These are phyloP conservation scores for Leishmania arabica DNA, from an alignment of 208 protist species.

Conservation along the genomic window DNA sequence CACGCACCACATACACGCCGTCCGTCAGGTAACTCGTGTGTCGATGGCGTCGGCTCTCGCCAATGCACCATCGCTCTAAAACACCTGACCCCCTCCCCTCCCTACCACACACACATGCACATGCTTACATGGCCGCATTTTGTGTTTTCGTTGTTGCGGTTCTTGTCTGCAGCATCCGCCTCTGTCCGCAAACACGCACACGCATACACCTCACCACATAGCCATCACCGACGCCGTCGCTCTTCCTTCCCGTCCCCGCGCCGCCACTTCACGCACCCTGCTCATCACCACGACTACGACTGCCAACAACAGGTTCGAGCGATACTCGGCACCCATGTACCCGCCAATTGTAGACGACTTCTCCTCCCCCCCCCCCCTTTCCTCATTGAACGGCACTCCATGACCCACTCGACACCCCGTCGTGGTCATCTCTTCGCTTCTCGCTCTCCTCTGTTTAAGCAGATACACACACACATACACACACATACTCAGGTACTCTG, in stretches of 20 bases:
- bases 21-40: not conserved
- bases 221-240: too few relatives aligned
- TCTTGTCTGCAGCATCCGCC: too few relatives aligned
- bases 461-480: not conserved
- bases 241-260: too few relatives aligned
- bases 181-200: too few relatives aligned
- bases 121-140: too few relatives aligned
- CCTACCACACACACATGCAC: too few relatives aligned
- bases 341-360: too few relatives aligned
- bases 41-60: not conserved
- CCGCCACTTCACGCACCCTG: not conserved
- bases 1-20: not conserved
- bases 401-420: too few relatives aligned
- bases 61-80: not conserved
- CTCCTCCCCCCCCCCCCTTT: not conserved
- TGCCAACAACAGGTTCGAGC: not conserved
- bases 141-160: too few relatives aligned
- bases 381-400: too few relatives aligned
- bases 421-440: not conserved
- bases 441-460: not conserved
- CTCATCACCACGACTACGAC: not conserved
- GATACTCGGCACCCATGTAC: not conserved
- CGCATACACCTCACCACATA: too few relatives aligned
- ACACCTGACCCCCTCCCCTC: too few relatives aligned
- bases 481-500: not conserved